phyloP scores from a whole-genome alignment of 2,329 filamentous ascomycete species.

The Fusarium nurragi region DNA sequence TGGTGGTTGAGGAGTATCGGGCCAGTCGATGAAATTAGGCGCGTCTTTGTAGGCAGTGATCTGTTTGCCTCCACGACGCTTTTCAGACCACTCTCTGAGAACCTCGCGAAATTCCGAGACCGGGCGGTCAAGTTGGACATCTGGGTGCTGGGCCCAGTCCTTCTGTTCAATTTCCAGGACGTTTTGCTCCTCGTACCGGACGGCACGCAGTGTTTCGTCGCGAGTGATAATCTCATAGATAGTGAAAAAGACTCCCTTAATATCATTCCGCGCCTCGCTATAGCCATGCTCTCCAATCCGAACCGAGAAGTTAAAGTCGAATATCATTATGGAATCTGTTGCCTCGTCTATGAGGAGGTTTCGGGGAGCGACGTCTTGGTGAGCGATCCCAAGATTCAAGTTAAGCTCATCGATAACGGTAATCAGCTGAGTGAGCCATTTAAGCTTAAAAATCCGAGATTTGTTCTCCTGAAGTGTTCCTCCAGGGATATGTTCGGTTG shows the following conservation, averaged over 20 bases:
- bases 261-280: constrained; percentile 43
- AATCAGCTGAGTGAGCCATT: constrained; percentile 50
- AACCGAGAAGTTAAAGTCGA: constrained; percentile 50
- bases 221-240: constrained; percentile 52
- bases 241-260: constrained; percentile 50
- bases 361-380: constrained; percentile 52
- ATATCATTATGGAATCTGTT: constrained; percentile 48
- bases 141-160: constrained; percentile 48
- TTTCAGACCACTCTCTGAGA: constrained; percentile 42
- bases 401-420: constrained; percentile 49
- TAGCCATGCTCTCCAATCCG: constrained; percentile 35
- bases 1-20: constrained; percentile 1
- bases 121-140: constrained; percentile 46
- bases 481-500: constrained; percentile 48
- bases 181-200: constrained; percentile 43
- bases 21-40: constrained; percentile 42
- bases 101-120: constrained; percentile 43
- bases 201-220: constrained; percentile 36
- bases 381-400: constrained; percentile 49
- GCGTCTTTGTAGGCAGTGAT: constrained; percentile 27
- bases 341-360: constrained; percentile 51
- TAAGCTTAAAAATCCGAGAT: constrained; percentile 47
- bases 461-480: constrained; percentile 47
- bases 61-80: constrained; percentile 12
- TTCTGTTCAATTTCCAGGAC: constrained; percentile 20